Evolutionary conservation across 2,329 filamentous ascomycete species (phyloP).

Genomic region (Stagonosporopsis rhizophila): DNA sequence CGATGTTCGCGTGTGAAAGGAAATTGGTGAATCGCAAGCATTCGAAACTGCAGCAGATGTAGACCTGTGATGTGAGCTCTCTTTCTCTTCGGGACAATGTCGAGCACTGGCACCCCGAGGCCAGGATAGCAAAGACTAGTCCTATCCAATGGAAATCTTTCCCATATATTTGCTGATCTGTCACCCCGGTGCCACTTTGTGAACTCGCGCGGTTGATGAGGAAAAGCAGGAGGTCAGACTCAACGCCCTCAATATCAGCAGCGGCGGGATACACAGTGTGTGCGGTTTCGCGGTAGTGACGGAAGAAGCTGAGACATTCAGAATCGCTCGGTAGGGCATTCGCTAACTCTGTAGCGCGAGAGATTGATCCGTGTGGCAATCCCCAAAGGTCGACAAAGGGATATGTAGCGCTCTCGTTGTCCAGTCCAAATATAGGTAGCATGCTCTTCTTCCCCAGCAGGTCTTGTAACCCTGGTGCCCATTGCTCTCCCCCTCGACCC

Average conservation of each 20-base stretch:
- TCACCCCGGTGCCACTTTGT: conserved; percentile 53
- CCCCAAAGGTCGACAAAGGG: conserved; percentile 71
- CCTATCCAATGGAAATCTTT: conserved; percentile 66
- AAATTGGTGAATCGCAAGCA: conserved; percentile 70
- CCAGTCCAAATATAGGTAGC: conserved; percentile 67
- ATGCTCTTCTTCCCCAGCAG: conserved; percentile 66
- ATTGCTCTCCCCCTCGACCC: conserved; percentile 54
- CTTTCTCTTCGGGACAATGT: conserved; percentile 64
- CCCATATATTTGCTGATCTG: conserved; percentile 64
- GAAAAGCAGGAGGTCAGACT: conserved; percentile 61
- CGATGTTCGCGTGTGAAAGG: conserved; percentile 65
- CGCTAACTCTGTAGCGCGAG: conserved; percentile 64
- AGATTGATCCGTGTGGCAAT: conserved; percentile 63
- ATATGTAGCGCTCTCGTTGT: conserved; percentile 70
- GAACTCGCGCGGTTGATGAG: conserved; percentile 59
- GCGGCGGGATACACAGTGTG: conserved; percentile 68
- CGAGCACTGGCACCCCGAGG: conserved; percentile 68
- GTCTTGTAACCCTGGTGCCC: conserved; percentile 62
- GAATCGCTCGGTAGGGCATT: conserved; percentile 65
- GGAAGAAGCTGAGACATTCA: conserved; percentile 65
- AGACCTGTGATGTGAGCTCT: conserved; percentile 69
- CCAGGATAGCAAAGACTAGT: conserved; percentile 67
- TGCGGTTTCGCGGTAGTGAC: conserved; percentile 64
- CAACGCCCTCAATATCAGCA: conserved; percentile 62
- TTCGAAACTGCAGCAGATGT: conserved; percentile 70